These are phyloP conservation scores for Rutstroemia sydowiana DNA, from an alignment of 2,329 filamentous ascomycete genomes.

Conservation along the genomic window DNA sequence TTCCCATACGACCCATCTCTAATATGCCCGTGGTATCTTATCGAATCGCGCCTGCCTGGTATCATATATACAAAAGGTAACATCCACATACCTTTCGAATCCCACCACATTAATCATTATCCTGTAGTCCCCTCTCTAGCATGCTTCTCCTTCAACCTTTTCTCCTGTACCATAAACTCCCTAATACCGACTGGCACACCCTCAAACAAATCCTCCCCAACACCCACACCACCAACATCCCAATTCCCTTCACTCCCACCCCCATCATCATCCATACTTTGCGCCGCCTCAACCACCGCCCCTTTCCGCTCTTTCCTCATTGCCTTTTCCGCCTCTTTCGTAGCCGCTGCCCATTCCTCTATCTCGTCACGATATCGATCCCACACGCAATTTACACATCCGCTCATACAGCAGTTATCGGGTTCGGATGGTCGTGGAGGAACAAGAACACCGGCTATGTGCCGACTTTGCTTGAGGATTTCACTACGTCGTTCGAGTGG, in stretches of 20 bases:
- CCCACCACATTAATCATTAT: background rate
- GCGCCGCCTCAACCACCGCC: constrained; percentile 30
- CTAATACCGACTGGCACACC: constrained; percentile 85
- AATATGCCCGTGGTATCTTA: too few relatives aligned
- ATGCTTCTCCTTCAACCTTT: constrained; percentile 74
- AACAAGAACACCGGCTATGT: constrained; percentile 72
- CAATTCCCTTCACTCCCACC: constrained; percentile 67
- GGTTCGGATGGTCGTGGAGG: constrained; percentile 83
- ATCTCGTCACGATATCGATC: constrained; percentile 85
- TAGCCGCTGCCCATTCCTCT: constrained; percentile 73
- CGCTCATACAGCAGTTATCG: constrained; percentile 98
- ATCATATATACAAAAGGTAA: background rate
- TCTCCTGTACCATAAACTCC: constrained; percentile 97
- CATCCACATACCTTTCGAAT: background rate
- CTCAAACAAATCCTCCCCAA: constrained; percentile 64
- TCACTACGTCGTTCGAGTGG: constrained; percentile 60
- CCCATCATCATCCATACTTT: constrained; percentile 73
- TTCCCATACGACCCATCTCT: too few relatives aligned
- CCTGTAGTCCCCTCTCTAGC: constrained; percentile 39
- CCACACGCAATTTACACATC: constrained; percentile 97
- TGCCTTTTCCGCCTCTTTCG: constrained; percentile 27
- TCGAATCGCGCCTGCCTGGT: too few relatives aligned
- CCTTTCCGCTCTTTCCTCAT: constrained; percentile 30
- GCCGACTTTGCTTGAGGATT: constrained; percentile 49
- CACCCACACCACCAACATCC: constrained; percentile 37